A percentile compares a stretch with the other conserved stretches of the same genome.
phyloP scores from a whole-genome alignment of 2,329 filamentous ascomycete genomes.

The Calonectria honghensis region DNA sequence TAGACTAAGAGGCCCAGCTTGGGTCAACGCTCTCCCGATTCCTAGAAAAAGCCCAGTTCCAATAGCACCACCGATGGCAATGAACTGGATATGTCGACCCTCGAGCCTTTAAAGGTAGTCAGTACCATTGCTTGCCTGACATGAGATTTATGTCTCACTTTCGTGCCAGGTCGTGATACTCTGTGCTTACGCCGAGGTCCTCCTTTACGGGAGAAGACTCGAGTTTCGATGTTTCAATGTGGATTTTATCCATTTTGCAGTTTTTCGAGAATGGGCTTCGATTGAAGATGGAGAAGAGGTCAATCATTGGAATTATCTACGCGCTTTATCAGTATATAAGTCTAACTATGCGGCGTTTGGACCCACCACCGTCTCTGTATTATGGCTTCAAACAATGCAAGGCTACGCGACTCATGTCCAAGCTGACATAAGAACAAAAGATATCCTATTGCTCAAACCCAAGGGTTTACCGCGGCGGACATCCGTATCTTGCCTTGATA shows the following conservation, averaged over 20 bases:
- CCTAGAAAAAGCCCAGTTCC: not conserved
- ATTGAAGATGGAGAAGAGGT: not conserved
- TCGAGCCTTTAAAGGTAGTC: not conserved
- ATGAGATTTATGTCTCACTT: not conserved
- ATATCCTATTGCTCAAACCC: not conserved
- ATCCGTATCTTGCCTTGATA: not conserved
- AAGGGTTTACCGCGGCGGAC: not conserved
- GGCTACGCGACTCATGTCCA: not conserved
- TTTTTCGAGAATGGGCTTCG: not conserved
- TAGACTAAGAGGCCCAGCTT: slow-evolving; percentile 5
- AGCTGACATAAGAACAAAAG: not conserved
- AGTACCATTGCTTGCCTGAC: not conserved
- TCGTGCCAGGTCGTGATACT: not conserved
- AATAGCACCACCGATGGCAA: slow-evolving; percentile 6
- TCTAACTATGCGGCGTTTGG: not conserved
- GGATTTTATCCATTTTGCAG: not conserved
- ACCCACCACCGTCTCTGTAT: not conserved
- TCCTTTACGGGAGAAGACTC: not conserved
- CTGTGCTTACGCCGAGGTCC: not conserved
- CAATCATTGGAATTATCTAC: not conserved
- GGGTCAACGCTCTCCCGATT: not conserved
- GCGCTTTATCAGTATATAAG: not conserved
- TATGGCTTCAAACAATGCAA: not conserved
- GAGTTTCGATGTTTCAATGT: not conserved
- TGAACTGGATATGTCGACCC: not conserved